A percentile compares a stretch with the other conserved stretches of the same genome.
phyloP scores from a whole-genome alignment of 352 stramenopile species.

The Pythium dissimile region DNA sequence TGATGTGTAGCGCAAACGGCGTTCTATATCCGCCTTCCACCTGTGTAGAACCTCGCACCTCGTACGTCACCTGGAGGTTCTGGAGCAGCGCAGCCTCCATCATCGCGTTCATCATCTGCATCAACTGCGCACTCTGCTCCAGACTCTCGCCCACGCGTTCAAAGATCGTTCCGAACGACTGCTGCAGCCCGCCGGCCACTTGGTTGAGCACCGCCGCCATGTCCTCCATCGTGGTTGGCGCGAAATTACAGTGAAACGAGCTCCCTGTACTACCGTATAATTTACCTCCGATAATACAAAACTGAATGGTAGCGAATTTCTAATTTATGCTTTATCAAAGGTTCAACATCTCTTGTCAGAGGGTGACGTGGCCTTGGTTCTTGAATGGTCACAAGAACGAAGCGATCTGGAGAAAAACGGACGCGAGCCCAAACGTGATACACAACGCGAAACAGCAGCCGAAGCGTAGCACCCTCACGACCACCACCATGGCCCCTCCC shows the following conservation, averaged over 20 bases:
- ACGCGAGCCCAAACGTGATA: background rate
- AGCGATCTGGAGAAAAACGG: constrained; percentile 1
- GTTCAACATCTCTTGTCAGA: constrained; percentile 7
- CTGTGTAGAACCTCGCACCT: constrained; percentile 6
- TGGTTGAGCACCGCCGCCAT: constrained; percentile 60
- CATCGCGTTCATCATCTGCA: constrained; percentile 84
- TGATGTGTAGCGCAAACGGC: constrained; percentile 26
- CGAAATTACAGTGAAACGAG: background rate
- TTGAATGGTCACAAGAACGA: constrained; percentile 15
- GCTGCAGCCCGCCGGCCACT: constrained; percentile 57
- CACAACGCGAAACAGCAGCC: constrained; percentile 7
- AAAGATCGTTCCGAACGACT: constrained; percentile 70
- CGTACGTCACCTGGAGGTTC: constrained; percentile 40
- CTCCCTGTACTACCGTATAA: background rate
- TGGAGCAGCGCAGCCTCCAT: constrained; percentile 78
- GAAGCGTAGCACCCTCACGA: background rate
- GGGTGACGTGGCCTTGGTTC: constrained; percentile 18
- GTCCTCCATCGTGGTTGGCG: constrained; percentile 59
- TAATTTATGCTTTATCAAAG: constrained; percentile 5
- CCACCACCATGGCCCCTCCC: constrained; percentile 8
- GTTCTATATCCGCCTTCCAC: background rate
- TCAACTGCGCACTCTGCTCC: constrained; percentile 60
- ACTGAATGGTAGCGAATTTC: background rate
- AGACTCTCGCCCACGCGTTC: constrained; percentile 67
- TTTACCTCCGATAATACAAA: background rate